A percentile compares a stretch with the other conserved stretches of the same genome.
Conservation (phyloP, 108 stramenopile species). For the Cylindrotheca fusiformis region DNA sequence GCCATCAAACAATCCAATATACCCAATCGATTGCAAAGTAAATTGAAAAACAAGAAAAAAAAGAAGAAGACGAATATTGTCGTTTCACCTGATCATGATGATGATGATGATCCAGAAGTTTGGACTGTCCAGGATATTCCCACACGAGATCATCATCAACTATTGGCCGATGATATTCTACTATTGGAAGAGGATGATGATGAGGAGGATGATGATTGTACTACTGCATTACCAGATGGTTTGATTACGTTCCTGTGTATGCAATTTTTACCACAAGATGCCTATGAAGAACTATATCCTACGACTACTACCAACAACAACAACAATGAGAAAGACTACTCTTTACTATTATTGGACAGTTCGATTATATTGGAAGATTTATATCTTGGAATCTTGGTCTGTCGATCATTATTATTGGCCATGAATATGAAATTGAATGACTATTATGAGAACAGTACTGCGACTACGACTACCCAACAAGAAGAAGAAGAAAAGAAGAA, state of each 20-base stretch:
- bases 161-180: neutral
- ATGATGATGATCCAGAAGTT: conserved; percentile 17
- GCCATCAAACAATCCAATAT: conserved; percentile 20
- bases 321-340: neutral
- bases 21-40: conserved; percentile 25
- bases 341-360: conserved; percentile 31
- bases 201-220: conserved; percentile 30
- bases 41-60: conserved; percentile 1
- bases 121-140: conserved; percentile 30
- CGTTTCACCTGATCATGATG: too few species aligned
- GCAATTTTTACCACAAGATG: conserved; percentile 64
- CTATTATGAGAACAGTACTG: neutral
- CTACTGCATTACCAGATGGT: conserved; percentile 49
- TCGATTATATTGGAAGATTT: conserved; percentile 54
- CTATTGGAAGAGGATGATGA: too few species aligned
- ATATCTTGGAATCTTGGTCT: conserved; percentile 73
- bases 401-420: conserved; percentile 42
- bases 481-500: too few species aligned
- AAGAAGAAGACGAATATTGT: neutral
- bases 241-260: conserved; percentile 59
- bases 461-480: neutral
- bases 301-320: neutral
- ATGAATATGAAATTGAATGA: conserved; percentile 33
- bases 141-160: neutral
- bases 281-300: conserved; percentile 47